Conservation (phyloP, 345 rosid genomes). For the Citrus mangshanensis region DNA sequence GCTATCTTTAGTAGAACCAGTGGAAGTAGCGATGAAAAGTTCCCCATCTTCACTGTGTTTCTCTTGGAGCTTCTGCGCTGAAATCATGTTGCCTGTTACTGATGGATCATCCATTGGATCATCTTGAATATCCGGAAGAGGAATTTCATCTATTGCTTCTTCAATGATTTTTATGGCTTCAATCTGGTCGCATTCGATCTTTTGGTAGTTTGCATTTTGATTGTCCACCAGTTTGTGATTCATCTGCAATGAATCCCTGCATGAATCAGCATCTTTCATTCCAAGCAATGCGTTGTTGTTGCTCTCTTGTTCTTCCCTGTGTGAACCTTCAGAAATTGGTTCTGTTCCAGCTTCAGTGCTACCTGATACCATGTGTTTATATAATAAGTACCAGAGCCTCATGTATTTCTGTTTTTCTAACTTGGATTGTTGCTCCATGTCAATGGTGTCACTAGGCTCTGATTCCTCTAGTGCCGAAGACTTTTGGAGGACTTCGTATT, state of each 20-base stretch:
- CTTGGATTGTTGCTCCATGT: conserved; percentile 28
- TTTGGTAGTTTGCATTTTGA: conserved; percentile 25
- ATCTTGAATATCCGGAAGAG: conserved; percentile 52
- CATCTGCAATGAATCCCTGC: background rate
- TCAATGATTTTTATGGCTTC: conserved; percentile 84
- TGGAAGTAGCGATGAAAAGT: conserved; percentile 13
- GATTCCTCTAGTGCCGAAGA: conserved; percentile 24
- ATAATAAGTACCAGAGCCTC: conserved; percentile 68
- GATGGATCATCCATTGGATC: conserved; percentile 33
- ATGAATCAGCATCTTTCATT: conserved; percentile 14
- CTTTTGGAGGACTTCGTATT: conserved; percentile 10
- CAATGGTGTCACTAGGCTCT: conserved; percentile 10
- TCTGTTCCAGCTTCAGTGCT: conserved; percentile 39
- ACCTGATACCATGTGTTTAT: conserved; percentile 68
- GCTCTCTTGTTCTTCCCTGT: conserved; percentile 24
- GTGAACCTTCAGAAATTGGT: conserved; percentile 28
- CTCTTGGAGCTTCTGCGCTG: conserved; percentile 23
- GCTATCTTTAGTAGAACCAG: conserved; percentile 13
- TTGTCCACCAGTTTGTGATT: conserved; percentile 21
- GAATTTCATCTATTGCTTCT: conserved; percentile 82
- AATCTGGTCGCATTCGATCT: conserved; percentile 36
- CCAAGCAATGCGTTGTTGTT: conserved; percentile 16
- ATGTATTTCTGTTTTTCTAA: conserved; percentile 52
- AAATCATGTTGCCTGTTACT: conserved; percentile 12
- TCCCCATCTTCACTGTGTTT: conserved; percentile 15